phyloP scores from a whole-genome alignment of 1,284 basidiomycete species.

The Heliocybe sulcata region DNA sequence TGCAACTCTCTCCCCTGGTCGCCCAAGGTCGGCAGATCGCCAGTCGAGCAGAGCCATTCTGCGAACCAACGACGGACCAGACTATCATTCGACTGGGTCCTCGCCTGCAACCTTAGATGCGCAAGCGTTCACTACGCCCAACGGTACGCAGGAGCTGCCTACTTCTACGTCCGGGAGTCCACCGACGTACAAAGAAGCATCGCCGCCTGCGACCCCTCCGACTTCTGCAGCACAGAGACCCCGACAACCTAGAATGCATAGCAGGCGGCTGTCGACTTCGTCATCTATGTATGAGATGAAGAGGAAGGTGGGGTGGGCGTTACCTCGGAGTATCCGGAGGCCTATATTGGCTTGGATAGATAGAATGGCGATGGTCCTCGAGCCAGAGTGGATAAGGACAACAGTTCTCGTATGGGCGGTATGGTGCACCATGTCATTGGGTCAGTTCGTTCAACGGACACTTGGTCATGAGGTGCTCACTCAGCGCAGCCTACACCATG shows the following conservation, averaged over 20 bases:
- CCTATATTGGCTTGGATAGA: slow-evolving; percentile 64
- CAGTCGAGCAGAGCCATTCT: not conserved
- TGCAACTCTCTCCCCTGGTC: not conserved
- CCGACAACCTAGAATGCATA: not conserved
- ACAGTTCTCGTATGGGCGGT: slow-evolving; percentile 81
- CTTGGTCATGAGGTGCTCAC: slow-evolving; percentile 1
- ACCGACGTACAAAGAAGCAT: not conserved
- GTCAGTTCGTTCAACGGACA: slow-evolving; percentile 37
- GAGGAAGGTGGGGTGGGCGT: slow-evolving; percentile 29
- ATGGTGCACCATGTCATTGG: slow-evolving; percentile 79
- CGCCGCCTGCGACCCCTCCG: not conserved
- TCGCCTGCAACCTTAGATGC: not conserved
- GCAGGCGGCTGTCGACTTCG: not conserved
- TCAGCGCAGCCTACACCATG: slow-evolving; percentile 75
- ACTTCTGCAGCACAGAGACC: not conserved
- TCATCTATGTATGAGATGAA: slow-evolving; percentile 35
- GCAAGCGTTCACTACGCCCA: not conserved
- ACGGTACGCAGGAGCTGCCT: not conserved
- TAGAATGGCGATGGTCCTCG: slow-evolving; percentile 70
- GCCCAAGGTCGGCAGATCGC: not conserved
- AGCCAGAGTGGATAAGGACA: slow-evolving; percentile 77
- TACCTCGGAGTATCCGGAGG: slow-evolving; percentile 40
- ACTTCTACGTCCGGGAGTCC: not conserved
- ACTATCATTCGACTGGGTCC: not conserved
- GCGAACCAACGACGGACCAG: not conserved